Percentiles rank a stretch among this genome's conserved stretches.
Evolutionary conservation across 148 eudicot species (phyloP).

Genomic region (Rhododendron mucronatum): DNA sequence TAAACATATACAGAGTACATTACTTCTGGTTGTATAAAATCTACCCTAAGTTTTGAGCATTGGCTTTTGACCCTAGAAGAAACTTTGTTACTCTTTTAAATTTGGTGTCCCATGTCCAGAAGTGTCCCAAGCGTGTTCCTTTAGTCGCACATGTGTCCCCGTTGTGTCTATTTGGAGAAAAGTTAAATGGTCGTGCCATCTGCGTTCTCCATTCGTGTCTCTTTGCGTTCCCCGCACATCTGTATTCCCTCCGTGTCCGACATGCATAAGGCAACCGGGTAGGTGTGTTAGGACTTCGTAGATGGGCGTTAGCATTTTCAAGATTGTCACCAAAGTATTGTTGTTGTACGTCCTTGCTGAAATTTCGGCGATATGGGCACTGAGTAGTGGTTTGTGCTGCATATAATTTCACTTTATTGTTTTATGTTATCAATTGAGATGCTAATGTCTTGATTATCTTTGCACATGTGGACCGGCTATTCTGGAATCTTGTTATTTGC

Average conservation of each 20-base stretch:
- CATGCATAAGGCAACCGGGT: background rate
- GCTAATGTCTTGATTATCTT: background rate
- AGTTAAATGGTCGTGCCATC: background rate
- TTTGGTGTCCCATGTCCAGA: background rate
- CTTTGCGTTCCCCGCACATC: background rate
- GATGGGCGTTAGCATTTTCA: background rate
- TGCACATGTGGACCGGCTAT: background rate
- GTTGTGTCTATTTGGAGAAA: background rate
- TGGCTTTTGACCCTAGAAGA: background rate
- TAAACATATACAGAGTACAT: background rate
- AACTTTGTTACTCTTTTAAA: background rate
- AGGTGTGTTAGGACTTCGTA: background rate
- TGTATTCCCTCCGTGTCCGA: background rate
- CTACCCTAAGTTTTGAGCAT: background rate
- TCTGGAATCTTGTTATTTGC: constrained; percentile 8
- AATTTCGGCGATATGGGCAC: background rate
- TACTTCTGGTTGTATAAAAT: background rate
- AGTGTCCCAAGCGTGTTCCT: background rate
- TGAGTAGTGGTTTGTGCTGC: background rate
- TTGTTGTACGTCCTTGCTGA: background rate
- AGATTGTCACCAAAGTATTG: background rate
- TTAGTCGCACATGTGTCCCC: background rate
- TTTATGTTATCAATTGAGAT: background rate
- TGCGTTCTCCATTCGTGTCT: background rate
- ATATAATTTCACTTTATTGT: background rate